phyloP scores from a whole-genome alignment of 2,329 filamentous ascomycete genomes.

The Thelonectria discophora region DNA sequence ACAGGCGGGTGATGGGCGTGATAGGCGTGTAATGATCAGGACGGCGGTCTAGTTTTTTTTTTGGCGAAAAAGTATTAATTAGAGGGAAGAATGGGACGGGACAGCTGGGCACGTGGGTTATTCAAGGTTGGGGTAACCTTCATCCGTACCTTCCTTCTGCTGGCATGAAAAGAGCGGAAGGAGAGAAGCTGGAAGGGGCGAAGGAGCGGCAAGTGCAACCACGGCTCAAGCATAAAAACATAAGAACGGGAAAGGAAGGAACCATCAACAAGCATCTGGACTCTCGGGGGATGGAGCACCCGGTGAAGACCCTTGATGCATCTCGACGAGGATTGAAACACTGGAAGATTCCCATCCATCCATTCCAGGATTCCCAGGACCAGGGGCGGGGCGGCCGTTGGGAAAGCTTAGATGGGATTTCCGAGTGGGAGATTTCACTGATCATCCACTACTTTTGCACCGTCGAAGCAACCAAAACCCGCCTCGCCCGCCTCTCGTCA shows the following conservation, averaged over 20 bases:
- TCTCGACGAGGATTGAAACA: background rate
- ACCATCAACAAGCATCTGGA: background rate
- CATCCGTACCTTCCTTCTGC: too few species aligned
- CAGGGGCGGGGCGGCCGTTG: slow-evolving; percentile 17
- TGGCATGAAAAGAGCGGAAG: background rate
- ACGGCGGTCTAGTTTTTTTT: background rate
- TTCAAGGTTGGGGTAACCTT: background rate
- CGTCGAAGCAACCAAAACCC: slow-evolving; percentile 20
- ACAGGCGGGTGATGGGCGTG: background rate
- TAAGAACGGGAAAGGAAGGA: background rate
- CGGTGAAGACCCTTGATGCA: slow-evolving; percentile 1
- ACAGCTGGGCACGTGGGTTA: background rate
- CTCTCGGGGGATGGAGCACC: background rate
- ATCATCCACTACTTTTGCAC: slow-evolving; percentile 6
- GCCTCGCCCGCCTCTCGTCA: slow-evolving; percentile 18
- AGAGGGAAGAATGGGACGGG: background rate
- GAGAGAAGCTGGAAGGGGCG: background rate
- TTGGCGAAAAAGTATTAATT: too few species aligned
- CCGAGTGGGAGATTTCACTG: background rate
- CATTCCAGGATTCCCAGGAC: background rate
- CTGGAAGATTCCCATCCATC: background rate
- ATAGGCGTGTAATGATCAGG: background rate
- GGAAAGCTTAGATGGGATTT: background rate
- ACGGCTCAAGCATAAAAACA: background rate
- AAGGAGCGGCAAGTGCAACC: background rate